Evolutionary conservation across 2,329 filamentous ascomycete genomes (phyloP), one percentile per base, ranked within the genome.

Genomic region (Calonectria pseudoturangicola): DNA sequence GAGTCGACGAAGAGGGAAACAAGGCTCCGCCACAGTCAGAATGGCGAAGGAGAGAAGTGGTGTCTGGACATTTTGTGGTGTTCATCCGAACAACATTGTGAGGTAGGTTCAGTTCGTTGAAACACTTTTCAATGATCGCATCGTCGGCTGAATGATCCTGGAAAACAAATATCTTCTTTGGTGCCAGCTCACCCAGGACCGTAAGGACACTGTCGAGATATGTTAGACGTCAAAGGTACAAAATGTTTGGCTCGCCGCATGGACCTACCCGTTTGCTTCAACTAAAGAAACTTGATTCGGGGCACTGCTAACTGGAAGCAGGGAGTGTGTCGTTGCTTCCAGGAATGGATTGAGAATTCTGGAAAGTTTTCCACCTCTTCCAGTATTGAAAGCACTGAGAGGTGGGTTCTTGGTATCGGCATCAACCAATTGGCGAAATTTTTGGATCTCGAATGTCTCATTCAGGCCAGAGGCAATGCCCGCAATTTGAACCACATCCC

Each of bases 261-360:
- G 16, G 15, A 28, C 56, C 28, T 58, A 74, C 73, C 73, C 73
- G 33, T 74, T 74, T n/a, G 71, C 65, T 28, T 74, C 73, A 30
- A 73, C 67, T 7, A 74, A 25, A 0, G 73, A 74, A 1, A 74
- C 67, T 21, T 74, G 73, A 47, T 73, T 63, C 6, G 66, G 70
- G 16, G 73, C 73, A 45, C 73, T 74, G 12, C 62, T 70, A 15
- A 47, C 68, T 7, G 71, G 73, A 10, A 74, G 67, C 2, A 74
- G 58, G 21, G 71, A 36, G 21, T 74, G 73, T 0, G 73, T 74
- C 16, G 68, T 73, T 39, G 73, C 73, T 18, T 73, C 63, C 1
- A 74, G 18, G 21, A 74, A 74, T 2, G 73, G 71, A 21, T 73
- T 74, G 10, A 74, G 47, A 48, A 74, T 74, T 28, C 73, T 50